These are phyloP conservation scores for Cyberlindnera amylophila DNA, from an alignment of 805 yeast species.

Conservation along the genomic window DNA sequence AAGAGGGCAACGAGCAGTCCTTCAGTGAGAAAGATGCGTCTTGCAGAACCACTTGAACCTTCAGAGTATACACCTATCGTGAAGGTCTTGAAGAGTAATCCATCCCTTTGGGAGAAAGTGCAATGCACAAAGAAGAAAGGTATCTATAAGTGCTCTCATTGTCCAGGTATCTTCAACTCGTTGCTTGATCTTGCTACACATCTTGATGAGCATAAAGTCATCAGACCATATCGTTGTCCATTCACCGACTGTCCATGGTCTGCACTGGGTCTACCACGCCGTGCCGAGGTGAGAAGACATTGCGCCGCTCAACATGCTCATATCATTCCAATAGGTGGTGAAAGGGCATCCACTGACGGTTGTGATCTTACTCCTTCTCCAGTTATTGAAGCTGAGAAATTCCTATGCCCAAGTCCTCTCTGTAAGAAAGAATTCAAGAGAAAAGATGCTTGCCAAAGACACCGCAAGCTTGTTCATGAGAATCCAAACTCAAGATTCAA, in stretches of 20 bases:
- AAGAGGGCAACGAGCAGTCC: background rate
- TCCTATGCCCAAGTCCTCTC: slow-evolving; percentile 29
- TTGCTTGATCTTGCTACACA: slow-evolving; percentile 39
- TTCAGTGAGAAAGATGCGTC: background rate
- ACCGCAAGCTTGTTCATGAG: slow-evolving; percentile 46
- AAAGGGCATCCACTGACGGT: background rate
- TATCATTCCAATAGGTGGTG: slow-evolving; percentile 5
- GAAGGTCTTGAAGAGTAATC: slow-evolving; percentile 29
- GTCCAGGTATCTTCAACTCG: slow-evolving; percentile 37
- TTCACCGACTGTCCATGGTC: slow-evolving; percentile 45
- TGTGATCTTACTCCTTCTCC: background rate
- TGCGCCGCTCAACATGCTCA: slow-evolving; percentile 42
- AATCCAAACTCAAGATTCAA: slow-evolving; percentile 39
- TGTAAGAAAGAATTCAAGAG: slow-evolving; percentile 50
- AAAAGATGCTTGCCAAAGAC: slow-evolving; percentile 52
- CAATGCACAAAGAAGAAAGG: slow-evolving; percentile 38
- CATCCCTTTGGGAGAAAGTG: slow-evolving; percentile 27
- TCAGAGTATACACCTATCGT: slow-evolving; percentile 9
- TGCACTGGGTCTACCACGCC: slow-evolving; percentile 44
- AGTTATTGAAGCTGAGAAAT: slow-evolving; percentile 3
- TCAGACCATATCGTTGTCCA: slow-evolving; percentile 43
- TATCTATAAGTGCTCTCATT: slow-evolving; percentile 44
- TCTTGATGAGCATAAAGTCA: slow-evolving; percentile 38
- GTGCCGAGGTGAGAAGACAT: slow-evolving; percentile 47
- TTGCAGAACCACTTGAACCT: background rate